These are phyloP conservation scores for Barnettozyma hawaiiensis DNA, from an alignment of 1,139 yeast species.

Conservation along the genomic window DNA sequence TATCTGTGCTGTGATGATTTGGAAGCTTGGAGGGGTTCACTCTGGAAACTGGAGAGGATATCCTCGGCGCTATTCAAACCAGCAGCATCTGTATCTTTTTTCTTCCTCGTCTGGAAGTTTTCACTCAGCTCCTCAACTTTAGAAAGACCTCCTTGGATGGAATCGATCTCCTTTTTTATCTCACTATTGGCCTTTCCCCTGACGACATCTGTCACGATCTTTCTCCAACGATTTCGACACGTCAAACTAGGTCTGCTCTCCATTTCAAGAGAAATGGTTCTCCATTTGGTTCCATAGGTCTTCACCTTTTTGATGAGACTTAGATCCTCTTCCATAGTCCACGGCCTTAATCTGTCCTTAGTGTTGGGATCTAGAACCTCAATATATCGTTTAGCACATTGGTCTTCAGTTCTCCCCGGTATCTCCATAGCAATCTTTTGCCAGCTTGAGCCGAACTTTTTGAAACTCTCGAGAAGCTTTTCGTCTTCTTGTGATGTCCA, in stretches of 20 bases:
- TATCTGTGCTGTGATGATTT: neutral
- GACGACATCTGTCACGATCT: constrained; percentile 70
- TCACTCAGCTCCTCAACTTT: constrained; percentile 26
- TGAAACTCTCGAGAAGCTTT: constrained; percentile 54
- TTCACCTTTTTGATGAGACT: constrained; percentile 60
- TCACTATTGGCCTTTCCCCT: constrained; percentile 39
- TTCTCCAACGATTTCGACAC: constrained; percentile 90
- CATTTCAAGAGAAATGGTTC: constrained; percentile 67
- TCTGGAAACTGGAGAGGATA: neutral
- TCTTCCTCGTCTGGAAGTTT: constrained; percentile 18
- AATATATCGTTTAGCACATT: constrained; percentile 85
- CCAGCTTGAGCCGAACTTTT: constrained; percentile 77
- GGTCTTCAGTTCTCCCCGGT: constrained; percentile 88
- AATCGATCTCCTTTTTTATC: constrained; percentile 34
- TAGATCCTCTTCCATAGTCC: constrained; percentile 78
- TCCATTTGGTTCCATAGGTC: constrained; percentile 85
- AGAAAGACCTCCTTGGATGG: constrained; percentile 26
- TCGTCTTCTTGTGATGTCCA: constrained; percentile 89
- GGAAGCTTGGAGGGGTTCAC: neutral
- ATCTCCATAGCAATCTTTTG: constrained; percentile 72
- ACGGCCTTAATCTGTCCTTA: constrained; percentile 69
- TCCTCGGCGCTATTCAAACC: neutral
- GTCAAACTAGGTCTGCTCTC: constrained; percentile 82
- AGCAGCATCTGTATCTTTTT: constrained; percentile 1
- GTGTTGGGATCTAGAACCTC: constrained; percentile 85